Base-by-base conservation (phyloP, 495 filamentous ascomycete species). In the Podospora tetraspora region DNA sequence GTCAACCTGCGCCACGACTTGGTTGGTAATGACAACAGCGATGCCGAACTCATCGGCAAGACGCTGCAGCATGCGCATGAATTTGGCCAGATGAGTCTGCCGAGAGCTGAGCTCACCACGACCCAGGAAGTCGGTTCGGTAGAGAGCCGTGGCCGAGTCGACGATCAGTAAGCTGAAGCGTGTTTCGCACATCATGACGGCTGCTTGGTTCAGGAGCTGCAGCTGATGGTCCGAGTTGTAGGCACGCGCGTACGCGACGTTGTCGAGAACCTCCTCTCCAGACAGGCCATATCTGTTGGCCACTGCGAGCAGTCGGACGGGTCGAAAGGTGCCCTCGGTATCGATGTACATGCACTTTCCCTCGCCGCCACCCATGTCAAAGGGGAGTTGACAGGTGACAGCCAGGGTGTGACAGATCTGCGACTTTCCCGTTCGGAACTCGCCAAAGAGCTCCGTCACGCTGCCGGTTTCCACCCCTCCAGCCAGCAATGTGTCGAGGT, bases 301-400 rank as follows among this genome's bases (percentile, higher is more conserved):
- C 12, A 99, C 95, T 16, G 93, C 87, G 4, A 99, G 86, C 2
- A 95, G 81, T 24, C 95, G 91, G 25, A 99, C 93, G 0, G 95
- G 95, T 63, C 94, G 87, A 75, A 99, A 99, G 8, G 95, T 99
- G 64, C 96, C 95, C 78, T 99, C 95, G 0, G 95, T 98, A 73
- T 99, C 95, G 72, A 99, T 98, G 76, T 98, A 99, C n/a, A 98
- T 84, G 76, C 96, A 98, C 76, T 99, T 99, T 16, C 95, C 95
- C 79, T 99, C 95, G 9, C 96, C 95, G 57, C 95, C 95, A 64
- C 95, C 95, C 96, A 98, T 97, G 74, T 99, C 95, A 74, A 98
- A 98, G 3, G 95, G 95, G 43, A 99, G 76, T 74, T 99, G 95
- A 70, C 95, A 99, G 27, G 96, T 99, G 12, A 99, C 95, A 1